A percentile compares a stretch with the other conserved stretches of the same genome.
These are phyloP conservation scores for Paradendryphiella salina DNA, from an alignment of 2,329 filamentous ascomycete genomes.

Conservation along the genomic window DNA sequence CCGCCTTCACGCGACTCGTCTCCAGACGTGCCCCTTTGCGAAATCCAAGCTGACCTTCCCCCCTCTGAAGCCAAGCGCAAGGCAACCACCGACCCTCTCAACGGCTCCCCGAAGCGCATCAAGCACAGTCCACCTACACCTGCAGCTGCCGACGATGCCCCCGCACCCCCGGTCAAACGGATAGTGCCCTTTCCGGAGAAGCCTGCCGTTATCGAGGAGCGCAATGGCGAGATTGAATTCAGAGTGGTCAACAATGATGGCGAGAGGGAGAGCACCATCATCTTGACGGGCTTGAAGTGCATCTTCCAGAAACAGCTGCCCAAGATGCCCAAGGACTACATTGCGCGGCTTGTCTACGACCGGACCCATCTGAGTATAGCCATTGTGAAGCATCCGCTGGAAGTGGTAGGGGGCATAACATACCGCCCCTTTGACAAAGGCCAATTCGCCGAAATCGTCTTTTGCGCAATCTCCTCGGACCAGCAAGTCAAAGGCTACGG, in stretches of 20 bases:
- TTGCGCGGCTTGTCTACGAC: slow-evolving; percentile 95
- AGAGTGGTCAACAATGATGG: slow-evolving; percentile 97
- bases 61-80: slow-evolving; percentile 65
- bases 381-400: slow-evolving; percentile 93
- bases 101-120: slow-evolving; percentile 63
- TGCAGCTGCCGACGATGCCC: slow-evolving; percentile 37
- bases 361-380: slow-evolving; percentile 94
- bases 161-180: slow-evolving; percentile 55
- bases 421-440: slow-evolving; percentile 92
- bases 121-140: slow-evolving; percentile 44
- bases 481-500: slow-evolving; percentile 99
- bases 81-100: slow-evolving; percentile 68
- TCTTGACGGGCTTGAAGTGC: slow-evolving; percentile 92
- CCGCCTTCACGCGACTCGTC: slow-evolving; percentile 3
- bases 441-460: slow-evolving; percentile 96
- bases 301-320: slow-evolving; percentile 98
- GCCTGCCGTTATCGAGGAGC: slow-evolving; percentile 91
- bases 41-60: slow-evolving; percentile 19
- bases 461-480: slow-evolving; percentile 95
- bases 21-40: slow-evolving; percentile 18
- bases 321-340: slow-evolving; percentile 99
- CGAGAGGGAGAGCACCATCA: slow-evolving; percentile 83
- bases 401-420: slow-evolving; percentile 92
- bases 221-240: slow-evolving; percentile 93
- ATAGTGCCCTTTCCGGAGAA: slow-evolving; percentile 89